phyloP scores from a whole-genome alignment of 1,284 basidiomycete species.

The Naganishia liquefaciens region DNA sequence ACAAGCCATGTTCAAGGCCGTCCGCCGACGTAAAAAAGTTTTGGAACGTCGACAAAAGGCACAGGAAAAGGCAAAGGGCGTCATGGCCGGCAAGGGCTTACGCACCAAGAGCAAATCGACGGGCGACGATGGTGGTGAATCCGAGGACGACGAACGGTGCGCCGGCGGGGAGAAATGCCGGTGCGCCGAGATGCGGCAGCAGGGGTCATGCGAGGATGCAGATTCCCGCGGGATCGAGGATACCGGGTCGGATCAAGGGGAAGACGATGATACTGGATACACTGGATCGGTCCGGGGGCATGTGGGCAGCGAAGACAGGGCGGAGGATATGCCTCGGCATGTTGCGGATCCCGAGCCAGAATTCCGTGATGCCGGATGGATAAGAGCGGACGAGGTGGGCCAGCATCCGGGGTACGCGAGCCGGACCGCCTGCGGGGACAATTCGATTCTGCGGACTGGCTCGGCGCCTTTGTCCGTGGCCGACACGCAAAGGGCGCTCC shows the following conservation, averaged over 20 bases:
- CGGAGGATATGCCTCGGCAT: background rate
- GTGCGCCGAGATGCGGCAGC: constrained; percentile 28
- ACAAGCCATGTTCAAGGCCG: constrained; percentile 64
- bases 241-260: background rate
- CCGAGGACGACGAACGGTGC: constrained; percentile 27
- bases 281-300: background rate
- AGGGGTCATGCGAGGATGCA: background rate
- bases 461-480: background rate
- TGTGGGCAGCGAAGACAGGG: no score
- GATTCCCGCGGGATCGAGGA: constrained; percentile 16
- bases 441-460: no score
- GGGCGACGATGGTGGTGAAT: constrained; percentile 16
- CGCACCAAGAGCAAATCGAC: background rate
- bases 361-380: no score
- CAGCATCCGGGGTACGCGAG: no score
- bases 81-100: constrained; percentile 44
- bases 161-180: constrained; percentile 26
- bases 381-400: no score
- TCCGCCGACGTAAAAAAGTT: constrained; percentile 75
- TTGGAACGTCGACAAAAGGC: constrained; percentile 71
- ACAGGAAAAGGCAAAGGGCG: constrained; percentile 66
- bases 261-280: constrained; percentile 2
- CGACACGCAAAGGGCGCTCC: background rate
- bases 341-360: background rate
- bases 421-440: no score